Evolutionary conservation across 371 early-diverging fungal genomes (phyloP).

Genomic region (Circinella umbellata): DNA sequence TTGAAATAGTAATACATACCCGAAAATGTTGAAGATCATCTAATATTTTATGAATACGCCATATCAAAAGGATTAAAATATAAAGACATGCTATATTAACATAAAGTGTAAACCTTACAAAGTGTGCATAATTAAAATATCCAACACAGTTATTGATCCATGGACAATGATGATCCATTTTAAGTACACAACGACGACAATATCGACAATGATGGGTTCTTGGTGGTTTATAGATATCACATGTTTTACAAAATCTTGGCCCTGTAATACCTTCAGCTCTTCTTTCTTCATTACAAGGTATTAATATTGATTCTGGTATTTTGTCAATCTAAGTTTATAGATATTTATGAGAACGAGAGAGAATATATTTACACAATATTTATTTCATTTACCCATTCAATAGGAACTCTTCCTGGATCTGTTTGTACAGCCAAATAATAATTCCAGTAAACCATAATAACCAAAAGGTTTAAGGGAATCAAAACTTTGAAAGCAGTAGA

Average conservation of each 20-base stretch:
- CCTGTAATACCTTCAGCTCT: slow-evolving; percentile 38
- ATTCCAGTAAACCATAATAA: slow-evolving; percentile 73
- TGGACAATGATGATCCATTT: slow-evolving; percentile 96
- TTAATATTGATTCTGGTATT: slow-evolving; percentile 23
- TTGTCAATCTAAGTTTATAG: background rate
- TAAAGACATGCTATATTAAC: slow-evolving; percentile 66
- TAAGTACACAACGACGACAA: slow-evolving; percentile 83
- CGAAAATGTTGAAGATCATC: slow-evolving; percentile 42
- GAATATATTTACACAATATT: slow-evolving; percentile 26
- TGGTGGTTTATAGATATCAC: slow-evolving; percentile 79
- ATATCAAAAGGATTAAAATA: slow-evolving; percentile 34
- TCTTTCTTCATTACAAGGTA: slow-evolving; percentile 17
- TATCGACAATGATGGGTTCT: slow-evolving; percentile 83
- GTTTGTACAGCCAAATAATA: slow-evolving; percentile 80
- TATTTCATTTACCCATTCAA: slow-evolving; percentile 55
- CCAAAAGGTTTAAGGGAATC: slow-evolving; percentile 64
- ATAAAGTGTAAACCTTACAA: slow-evolving; percentile 83
- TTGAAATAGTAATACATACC: slow-evolving; percentile 15
- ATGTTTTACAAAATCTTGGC: slow-evolving; percentile 76
- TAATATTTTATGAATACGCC: slow-evolving; percentile 40
- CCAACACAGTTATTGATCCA: slow-evolving; percentile 99
- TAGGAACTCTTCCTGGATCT: slow-evolving; percentile 83
- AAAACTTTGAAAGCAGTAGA: slow-evolving; percentile 25
- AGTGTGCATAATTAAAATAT: slow-evolving; percentile 84
- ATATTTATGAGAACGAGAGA: too few relatives aligned